These are phyloP conservation scores for Claviceps citrina DNA, from an alignment of 2,329 filamentous ascomycete genomes.

Conservation along the genomic window DNA sequence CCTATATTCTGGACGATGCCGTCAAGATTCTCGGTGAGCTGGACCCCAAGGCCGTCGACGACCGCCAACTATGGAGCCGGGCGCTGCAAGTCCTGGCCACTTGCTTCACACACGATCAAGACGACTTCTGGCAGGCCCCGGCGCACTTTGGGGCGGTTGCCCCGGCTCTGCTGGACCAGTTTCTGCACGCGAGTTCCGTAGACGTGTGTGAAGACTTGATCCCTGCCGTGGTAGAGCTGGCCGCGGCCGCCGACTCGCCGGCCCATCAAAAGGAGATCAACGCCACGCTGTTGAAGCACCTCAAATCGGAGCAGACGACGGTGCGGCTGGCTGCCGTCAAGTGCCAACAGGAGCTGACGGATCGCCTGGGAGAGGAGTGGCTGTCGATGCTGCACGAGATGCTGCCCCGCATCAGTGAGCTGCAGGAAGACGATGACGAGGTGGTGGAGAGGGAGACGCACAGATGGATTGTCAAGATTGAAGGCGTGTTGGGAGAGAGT, in stretches of 20 bases:
- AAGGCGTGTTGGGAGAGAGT: conserved; percentile 77
- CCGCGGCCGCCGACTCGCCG: conserved; percentile 63
- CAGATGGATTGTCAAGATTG: conserved; percentile 80
- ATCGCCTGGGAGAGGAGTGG: conserved; percentile 83
- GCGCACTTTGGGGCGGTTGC: conserved; percentile 66
- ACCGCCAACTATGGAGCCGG: conserved; percentile 48
- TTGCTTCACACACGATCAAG: conserved; percentile 78
- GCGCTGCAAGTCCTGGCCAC: conserved; percentile 57
- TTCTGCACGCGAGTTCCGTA: conserved; percentile 30
- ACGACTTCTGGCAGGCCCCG: conserved; percentile 90
- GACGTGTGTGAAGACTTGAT: conserved; percentile 41
- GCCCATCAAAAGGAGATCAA: conserved; percentile 90
- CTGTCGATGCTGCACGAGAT: conserved; percentile 82
- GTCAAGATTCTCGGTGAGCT: conserved; percentile 43
- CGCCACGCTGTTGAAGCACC: conserved; percentile 55
- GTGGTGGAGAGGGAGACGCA: conserved; percentile 78
- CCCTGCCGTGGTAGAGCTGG: conserved; percentile 65
- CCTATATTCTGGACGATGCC: conserved; percentile 65
- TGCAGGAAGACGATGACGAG: conserved; percentile 94
- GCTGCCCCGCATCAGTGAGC: conserved; percentile 86
- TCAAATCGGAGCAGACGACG: conserved; percentile 55
- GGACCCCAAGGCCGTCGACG: conserved; percentile 32
- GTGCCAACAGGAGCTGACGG: conserved; percentile 66
- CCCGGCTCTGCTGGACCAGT: conserved; percentile 53
- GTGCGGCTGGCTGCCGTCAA: conserved; percentile 71